Conservation (phyloP, 805 yeast genomes). For the Ogataea nonfermentans region DNA sequence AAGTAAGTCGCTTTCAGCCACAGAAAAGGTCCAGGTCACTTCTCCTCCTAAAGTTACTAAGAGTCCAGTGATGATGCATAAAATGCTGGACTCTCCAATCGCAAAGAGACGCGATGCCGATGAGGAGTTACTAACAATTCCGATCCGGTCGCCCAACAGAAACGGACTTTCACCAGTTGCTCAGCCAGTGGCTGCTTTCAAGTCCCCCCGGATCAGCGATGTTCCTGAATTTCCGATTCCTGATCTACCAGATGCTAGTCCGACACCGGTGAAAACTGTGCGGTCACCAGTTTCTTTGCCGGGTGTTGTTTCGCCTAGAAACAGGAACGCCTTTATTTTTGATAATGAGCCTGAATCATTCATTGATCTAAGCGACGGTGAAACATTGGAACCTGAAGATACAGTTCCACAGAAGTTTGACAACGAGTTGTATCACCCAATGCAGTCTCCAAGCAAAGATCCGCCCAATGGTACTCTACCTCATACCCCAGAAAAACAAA, state of each 20-base stretch:
- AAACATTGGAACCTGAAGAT: slow-evolving; percentile 2
- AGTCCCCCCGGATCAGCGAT: slow-evolving; percentile 10
- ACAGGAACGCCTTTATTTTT: slow-evolving; percentile 25
- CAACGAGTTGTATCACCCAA: slow-evolving; percentile 13
- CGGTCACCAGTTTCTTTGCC: slow-evolving; percentile 12
- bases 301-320: slow-evolving; percentile 19
- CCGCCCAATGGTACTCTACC: slow-evolving; percentile 18
- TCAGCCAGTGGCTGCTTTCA: slow-evolving; percentile 14
- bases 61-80: slow-evolving; percentile 14
- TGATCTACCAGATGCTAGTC: slow-evolving; percentile 4
- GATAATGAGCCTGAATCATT: slow-evolving; percentile 23
- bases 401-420: not conserved
- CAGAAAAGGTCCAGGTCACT: slow-evolving; percentile 14
- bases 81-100: slow-evolving; percentile 1
- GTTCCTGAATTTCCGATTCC: not conserved
- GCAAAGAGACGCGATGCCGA: slow-evolving; percentile 5
- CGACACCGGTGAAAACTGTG: slow-evolving; percentile 11
- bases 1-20: slow-evolving; percentile 9
- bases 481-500: slow-evolving; percentile 18
- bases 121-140: slow-evolving; percentile 28
- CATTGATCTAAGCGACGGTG: slow-evolving; percentile 21
- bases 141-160: slow-evolving; percentile 34
- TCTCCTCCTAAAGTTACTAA: slow-evolving; percentile 17
- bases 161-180: slow-evolving; percentile 7
- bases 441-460: slow-evolving; percentile 13